These are phyloP conservation scores for Pseudognaphalium luteoalbum DNA, from an alignment of 129 eudicot species.

Conservation along the genomic window DNA sequence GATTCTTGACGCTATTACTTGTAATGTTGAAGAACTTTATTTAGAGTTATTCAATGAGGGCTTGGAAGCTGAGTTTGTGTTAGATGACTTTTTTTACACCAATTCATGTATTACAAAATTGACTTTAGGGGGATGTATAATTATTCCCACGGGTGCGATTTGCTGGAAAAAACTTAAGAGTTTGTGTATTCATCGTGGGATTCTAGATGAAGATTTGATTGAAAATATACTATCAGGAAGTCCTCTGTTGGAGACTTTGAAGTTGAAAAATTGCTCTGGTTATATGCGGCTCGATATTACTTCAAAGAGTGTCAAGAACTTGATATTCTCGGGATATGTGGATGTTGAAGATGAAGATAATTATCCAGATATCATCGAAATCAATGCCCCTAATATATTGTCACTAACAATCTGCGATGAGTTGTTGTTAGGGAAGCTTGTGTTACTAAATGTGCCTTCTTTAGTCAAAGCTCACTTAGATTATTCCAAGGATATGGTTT, in stretches of 20 bases:
- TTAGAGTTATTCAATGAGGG: neutral
- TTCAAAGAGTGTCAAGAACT: too few relatives aligned
- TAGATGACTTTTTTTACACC: neutral
- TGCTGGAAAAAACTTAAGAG: neutral
- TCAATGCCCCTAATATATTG: neutral
- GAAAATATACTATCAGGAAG: too few relatives aligned
- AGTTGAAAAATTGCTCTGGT: too few relatives aligned
- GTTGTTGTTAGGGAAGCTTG: constrained; percentile 19
- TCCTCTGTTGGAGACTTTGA: too few relatives aligned
- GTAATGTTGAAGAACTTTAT: constrained; percentile 17
- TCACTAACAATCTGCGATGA: constrained; percentile 16
- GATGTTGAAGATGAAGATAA: too few relatives aligned
- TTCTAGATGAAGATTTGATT: too few relatives aligned
- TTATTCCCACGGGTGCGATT: neutral
- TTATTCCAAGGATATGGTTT: neutral
- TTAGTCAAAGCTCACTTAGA: constrained; percentile 21
- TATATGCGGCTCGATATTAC: too few relatives aligned
- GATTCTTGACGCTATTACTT: neutral
- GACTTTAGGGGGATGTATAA: neutral
- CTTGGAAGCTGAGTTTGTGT: neutral
- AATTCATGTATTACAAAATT: neutral
- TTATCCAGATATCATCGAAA: too few relatives aligned
- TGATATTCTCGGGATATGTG: too few relatives aligned
- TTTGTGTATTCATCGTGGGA: neutral
- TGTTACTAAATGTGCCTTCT: constrained; percentile 26